phyloP scores from a whole-genome alignment of 164 flowering plant genomes.

The Kalanchoe fedtschenkoi region DNA sequence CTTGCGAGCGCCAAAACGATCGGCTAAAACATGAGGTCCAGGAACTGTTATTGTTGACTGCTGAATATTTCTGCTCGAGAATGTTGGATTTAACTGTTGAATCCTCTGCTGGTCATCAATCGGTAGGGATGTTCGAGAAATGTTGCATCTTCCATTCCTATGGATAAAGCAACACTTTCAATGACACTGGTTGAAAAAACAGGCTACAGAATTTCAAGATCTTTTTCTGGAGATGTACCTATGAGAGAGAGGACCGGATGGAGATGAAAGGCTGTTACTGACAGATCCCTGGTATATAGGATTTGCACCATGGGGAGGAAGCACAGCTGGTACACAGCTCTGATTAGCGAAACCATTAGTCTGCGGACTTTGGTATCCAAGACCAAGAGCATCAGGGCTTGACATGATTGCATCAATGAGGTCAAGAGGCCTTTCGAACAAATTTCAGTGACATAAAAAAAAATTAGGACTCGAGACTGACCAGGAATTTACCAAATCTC shows the following conservation, averaged over 20 bases:
- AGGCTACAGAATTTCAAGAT: background rate
- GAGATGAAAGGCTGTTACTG: slow-evolving; percentile 46
- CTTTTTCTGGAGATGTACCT: slow-evolving; percentile 34
- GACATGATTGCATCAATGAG: slow-evolving; percentile 50
- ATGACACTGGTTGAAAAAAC: background rate
- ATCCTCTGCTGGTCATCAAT: slow-evolving; percentile 74
- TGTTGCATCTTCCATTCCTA: slow-evolving; percentile 58
- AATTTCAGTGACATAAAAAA: slow-evolving; percentile 6
- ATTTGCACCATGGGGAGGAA: slow-evolving; percentile 47
- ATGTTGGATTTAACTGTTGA: slow-evolving; percentile 61
- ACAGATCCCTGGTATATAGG: slow-evolving; percentile 50
- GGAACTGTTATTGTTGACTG: slow-evolving; percentile 45
- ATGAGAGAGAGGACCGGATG: slow-evolving; percentile 36
- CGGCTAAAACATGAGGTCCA: slow-evolving; percentile 43
- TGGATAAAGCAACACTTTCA: slow-evolving; percentile 4
- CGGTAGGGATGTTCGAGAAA: slow-evolving; percentile 48
- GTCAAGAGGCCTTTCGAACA: slow-evolving; percentile 76
- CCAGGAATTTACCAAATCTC: background rate
- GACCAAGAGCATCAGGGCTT: slow-evolving; percentile 47
- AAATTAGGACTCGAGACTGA: slow-evolving; percentile 43
- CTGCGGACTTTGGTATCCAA: slow-evolving; percentile 58
- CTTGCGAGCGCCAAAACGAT: slow-evolving; percentile 54
- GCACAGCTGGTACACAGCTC: slow-evolving; percentile 33
- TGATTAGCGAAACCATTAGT: slow-evolving; percentile 46
- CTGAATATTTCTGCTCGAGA: slow-evolving; percentile 50